Evolutionary conservation across 345 rosid genomes (phyloP), one percentile per base, ranked within the genome.

Genomic region (Lumnitzera racemosa): DNA sequence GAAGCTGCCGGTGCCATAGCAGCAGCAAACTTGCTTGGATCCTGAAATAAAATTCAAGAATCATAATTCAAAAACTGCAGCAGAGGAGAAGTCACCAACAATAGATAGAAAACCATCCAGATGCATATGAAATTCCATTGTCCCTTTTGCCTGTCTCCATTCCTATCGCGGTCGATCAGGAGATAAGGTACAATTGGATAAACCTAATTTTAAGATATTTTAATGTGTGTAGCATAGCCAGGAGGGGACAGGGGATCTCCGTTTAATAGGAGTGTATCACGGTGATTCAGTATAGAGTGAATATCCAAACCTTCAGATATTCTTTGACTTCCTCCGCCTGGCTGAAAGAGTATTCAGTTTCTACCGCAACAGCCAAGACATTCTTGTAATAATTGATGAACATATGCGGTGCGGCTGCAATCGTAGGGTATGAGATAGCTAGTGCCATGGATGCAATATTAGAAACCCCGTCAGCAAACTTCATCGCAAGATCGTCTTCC

Each of bases 341-440:
- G 0, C 75, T 70, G 72, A 59, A 75, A 15, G 80, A 56, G 49
- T 79, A 80, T 3, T 77, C 76, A 3, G 82, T 63, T 3, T 76
- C 72, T 60, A 82, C 72, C 4, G 87, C 77, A 43, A 82, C 46
- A 15, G 82, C 55, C 11, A 77, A 72, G 9, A 67, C 67, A 55
- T 75, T 77, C 79, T 80, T 82, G 75, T 82, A 82, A 56, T 72
- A 78, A 67, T 75, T 80, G 60, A 70, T 49, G 51, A 77, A 67
- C 82, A 77, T 77, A 13, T 77, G 82, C 0, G 84, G 78, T 3
- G 82, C 78, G 8, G 77, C 87, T 43, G 84, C 82, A 13, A 80
- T 51, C 31, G 80, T 71, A 15, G 82, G 87, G 69, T 53, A 79
- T 2, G 84, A 68, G 55, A 72, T 7, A 4, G 81, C 81, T 70